A percentile compares a stretch with the other conserved stretches of the same genome.
Evolutionary conservation across 176 grass and related monocot genomes (phyloP).

Genomic region (Juncus effusus): DNA sequence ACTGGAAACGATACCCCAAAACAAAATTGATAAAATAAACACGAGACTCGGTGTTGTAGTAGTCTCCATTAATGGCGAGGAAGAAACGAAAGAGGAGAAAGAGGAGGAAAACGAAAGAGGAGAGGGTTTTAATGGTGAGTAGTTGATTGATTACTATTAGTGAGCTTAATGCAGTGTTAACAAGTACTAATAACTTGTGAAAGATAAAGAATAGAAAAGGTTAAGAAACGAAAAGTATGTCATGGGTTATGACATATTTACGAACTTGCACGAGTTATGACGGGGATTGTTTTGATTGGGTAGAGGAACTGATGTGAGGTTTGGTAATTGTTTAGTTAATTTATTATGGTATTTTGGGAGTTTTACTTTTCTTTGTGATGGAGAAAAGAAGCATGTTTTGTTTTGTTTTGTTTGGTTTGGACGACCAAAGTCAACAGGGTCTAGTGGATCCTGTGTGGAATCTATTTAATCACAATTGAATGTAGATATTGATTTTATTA

Average conservation of each 20-base stretch:
- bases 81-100: not conserved
- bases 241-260: too few relatives aligned
- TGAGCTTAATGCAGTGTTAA: too few relatives aligned
- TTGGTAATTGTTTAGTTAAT: not conserved
- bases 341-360: not conserved
- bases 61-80: constrained; percentile 25
- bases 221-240: not conserved
- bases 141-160: too few relatives aligned
- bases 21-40: constrained; percentile 5
- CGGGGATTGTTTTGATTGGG: too few relatives aligned
- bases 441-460: too few relatives aligned
- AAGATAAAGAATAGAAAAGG: not conserved
- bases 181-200: not conserved
- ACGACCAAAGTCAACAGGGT: too few relatives aligned
- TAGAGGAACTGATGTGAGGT: not conserved
- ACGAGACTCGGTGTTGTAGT: not conserved
- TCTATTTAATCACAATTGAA: too few relatives aligned
- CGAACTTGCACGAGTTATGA: too few relatives aligned
- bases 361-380: not conserved
- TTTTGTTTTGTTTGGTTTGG: not conserved
- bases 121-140: too few relatives aligned
- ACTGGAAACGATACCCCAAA: constrained; percentile 3
- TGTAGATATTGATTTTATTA: too few relatives aligned
- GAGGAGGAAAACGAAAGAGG: not conserved
- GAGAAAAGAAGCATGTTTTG: constrained; percentile 6